Evolutionary conservation across 2,329 filamentous ascomycete species (phyloP), one percentile per base, ranked within the genome.

Genomic region (Nemania sp.): DNA sequence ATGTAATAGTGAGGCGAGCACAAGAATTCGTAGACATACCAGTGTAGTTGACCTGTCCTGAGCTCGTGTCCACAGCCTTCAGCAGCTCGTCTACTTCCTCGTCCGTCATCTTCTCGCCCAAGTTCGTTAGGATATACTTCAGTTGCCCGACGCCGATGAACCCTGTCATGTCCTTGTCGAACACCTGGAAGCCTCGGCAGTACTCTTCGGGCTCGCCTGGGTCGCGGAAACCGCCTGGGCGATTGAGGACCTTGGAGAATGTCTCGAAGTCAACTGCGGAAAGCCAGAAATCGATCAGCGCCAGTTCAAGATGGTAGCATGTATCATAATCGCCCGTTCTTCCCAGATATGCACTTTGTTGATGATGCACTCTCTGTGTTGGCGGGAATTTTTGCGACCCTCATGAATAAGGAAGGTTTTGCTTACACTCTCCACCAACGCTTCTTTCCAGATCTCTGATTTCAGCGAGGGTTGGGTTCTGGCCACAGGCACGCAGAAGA

Each of bases 61-160:
- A 93, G 76, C 88, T 94, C 57, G 92, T 96, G 72, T 99, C 94
- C 62, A 97, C 93, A 0, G 92, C 91, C 86, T 97, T 99, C 73
- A 99, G 86, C 70, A 99, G 82, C 82, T 99, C 94, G 73, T 97
- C 93, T 43, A 99, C 94, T 80, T 99, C 94, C 61, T 97, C 94
- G 68, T 99, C 93, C 58, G 89, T 90, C 91, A 99, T 97, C 82
- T 97, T 97, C 86, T 99, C 94, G 68, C 94, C 94, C 67, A 99
- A 77, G 73, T 97, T 97, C 52, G 94, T 99, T 69, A 99, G 77
- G 72, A 99, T 93, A 78, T 99, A 99, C 77, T 96, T 90, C 74
- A 99, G 83, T 78, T 99, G 94, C 54, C 94, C 94, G 61, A 97
- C 93, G 52, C 93, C 94, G 72, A 99, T 97, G 75, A 92, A 97